Evolutionary conservation across 139 green algal species (phyloP), one percentile per base, ranked within the genome.

Genomic region (Chlorella sp.): DNA sequence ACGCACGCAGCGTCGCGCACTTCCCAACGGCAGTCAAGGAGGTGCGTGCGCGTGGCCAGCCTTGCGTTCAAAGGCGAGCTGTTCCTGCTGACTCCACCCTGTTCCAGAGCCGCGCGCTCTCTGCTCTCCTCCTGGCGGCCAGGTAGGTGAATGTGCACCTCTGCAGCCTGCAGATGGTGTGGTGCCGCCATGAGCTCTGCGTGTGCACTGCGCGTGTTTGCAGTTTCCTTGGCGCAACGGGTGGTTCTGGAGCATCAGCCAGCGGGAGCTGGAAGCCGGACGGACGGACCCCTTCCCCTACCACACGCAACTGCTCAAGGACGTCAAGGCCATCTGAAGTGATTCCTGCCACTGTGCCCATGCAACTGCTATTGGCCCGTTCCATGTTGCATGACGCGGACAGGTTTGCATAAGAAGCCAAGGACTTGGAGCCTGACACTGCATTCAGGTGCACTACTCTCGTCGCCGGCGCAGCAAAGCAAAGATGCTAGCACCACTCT

Each of bases 11-110:
- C n/a, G 95, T 99, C 17, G 88, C 95, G 3, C 89, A 96, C 77
- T 99, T 97, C 74, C 95, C 95, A 2, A 98, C 92, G 10, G 95
- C 95, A 4, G 85, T 99, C 30, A 99, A 99, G 79, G 95, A 99
- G 86, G 87, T 83, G 67, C 3, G 77, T 62, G 42, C 10, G 42
- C 42, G 10, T 10, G 42, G 42, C 42, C 42, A 55, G 10, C 42
- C 42, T 55, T 55, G 17, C 42, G 10, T 17, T 55, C 42, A 55
- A 55, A 55, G 17, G 10, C 10, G 42, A 26, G 42, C 10, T 55
- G 17, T 55, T 17, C 17, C 10, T 10, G 42, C 10, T 26, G 42
- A 55, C 17, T 26, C 10, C 10, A 26, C 42, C 10, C 42, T 55
- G 10, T 17, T 10, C 17, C 10, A 17, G 42, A 55, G 42, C 42